Base-by-base conservation (phyloP, 129 eudicot species). In the Sambucus nigra region DNA sequence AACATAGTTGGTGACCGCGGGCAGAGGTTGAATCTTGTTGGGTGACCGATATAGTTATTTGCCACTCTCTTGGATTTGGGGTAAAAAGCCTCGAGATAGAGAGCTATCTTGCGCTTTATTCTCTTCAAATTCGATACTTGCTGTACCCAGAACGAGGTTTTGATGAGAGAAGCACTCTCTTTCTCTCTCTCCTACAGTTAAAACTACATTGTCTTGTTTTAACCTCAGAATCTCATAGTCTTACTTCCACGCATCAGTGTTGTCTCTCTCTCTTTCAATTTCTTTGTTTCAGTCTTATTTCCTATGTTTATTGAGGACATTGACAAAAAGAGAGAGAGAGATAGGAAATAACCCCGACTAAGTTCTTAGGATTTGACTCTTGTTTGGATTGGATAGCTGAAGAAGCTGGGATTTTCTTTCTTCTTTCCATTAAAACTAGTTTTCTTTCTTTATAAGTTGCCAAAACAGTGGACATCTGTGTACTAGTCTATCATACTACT, bases 71-170 rank as follows among this genome's bases (percentile, higher is more conserved):
- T 54, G 60, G 52, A 42, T 50, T 67, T 57, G 59, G 65, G 41
- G 45, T 51, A 64, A 26, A 68, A 57, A 21, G 46, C 68, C 66
- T 42, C 45, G 32, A 48, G 54, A 44, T 32, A 29, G 33, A 48
- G 33, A 38, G 26, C 53, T 7, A 19, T 25, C 44, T 46, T 62
- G 64, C 80, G 65, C 80, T 74, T 78, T 78, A 73, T 69, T 74
- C 77, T 48, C 57, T 79, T 63, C 65, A 78, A 69, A 69, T 64
- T 73, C 69, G 68, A 73, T 73, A 57, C 77, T 70, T 69, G 72
- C 63, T 26, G 59, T 73, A 40, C 73, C 59, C 53, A 52, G 50
- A 53, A 58, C 69, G 51, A 58, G 74, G 57, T 61, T 69, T 33
- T 29, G 25, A 17, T 47, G 47, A 44, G 59, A 47, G 51, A 54